Conservation (phyloP, 257 asterid genomes). For the Capsicum pubescens region DNA sequence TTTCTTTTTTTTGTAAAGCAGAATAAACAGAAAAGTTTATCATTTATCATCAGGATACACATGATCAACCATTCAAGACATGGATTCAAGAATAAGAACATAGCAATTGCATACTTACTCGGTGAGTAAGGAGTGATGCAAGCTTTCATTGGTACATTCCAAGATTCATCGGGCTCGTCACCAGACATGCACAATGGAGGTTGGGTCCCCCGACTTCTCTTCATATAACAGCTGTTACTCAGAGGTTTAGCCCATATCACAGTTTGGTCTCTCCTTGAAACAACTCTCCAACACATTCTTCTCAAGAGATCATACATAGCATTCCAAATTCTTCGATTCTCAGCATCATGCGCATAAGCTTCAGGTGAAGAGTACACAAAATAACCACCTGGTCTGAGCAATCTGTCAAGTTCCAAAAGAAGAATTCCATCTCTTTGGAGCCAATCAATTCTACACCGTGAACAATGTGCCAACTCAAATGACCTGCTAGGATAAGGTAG, state of each 20-base stretch:
- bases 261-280: slow-evolving; percentile 76
- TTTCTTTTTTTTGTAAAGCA: too few relatives aligned
- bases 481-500: slow-evolving; percentile 94
- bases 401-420: slow-evolving; percentile 83
- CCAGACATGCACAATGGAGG: slow-evolving; percentile 72
- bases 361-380: slow-evolving; percentile 94
- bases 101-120: slow-evolving; percentile 51
- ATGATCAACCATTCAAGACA: slow-evolving; percentile 8
- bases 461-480: slow-evolving; percentile 90
- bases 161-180: slow-evolving; percentile 83
- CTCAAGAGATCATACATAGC: slow-evolving; percentile 74
- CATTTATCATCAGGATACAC: not conserved
- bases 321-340: slow-evolving; percentile 79
- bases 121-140: slow-evolving; percentile 85
- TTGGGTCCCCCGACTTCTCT: slow-evolving; percentile 64
- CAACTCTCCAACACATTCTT: slow-evolving; percentile 96
- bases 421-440: slow-evolving; percentile 95
- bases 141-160: slow-evolving; percentile 88
- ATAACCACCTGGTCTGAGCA: slow-evolving; percentile 95
- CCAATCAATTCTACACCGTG: slow-evolving; percentile 97
- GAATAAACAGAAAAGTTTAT: not conserved
- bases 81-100: slow-evolving; percentile 20
- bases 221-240: slow-evolving; percentile 74
- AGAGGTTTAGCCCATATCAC: slow-evolving; percentile 92
- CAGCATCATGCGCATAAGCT: slow-evolving; percentile 85